phyloP scores from a whole-genome alignment of 2,329 filamentous ascomycete genomes.

The Monosporascus sp. region DNA sequence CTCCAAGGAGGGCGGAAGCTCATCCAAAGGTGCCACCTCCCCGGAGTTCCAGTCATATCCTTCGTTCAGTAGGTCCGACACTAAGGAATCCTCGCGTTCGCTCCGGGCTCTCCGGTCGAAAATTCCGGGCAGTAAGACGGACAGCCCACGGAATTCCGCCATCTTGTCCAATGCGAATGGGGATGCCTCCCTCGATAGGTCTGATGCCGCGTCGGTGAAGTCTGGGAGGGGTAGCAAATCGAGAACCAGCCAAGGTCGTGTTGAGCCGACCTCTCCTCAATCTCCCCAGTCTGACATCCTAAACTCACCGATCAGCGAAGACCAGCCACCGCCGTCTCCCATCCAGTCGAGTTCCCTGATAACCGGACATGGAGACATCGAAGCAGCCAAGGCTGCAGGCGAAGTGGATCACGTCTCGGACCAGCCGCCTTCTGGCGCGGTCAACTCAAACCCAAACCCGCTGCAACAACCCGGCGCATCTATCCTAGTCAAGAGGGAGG shows the following conservation, averaged over 20 bases:
- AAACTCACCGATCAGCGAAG: constrained; percentile 40
- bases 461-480: constrained; percentile 73
- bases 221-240: constrained; percentile 60
- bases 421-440: constrained; percentile 67
- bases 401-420: constrained; percentile 96
- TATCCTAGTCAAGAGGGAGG: constrained; percentile 79
- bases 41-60: constrained; percentile 73
- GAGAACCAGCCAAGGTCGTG: constrained; percentile 34
- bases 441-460: constrained; percentile 50
- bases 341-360: constrained; percentile 72
- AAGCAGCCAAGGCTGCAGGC: constrained; percentile 74
- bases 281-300: constrained; percentile 36
- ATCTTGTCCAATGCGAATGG: constrained; percentile 58
- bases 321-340: constrained; percentile 74
- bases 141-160: constrained; percentile 76
- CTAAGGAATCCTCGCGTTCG: constrained; percentile 84
- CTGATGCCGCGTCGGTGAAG: constrained; percentile 69
- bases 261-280: constrained; percentile 36
- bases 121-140: constrained; percentile 71
- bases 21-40: constrained; percentile 43
- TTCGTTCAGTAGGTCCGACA: constrained; percentile 88
- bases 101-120: constrained; percentile 83
- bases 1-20: constrained; percentile 53
- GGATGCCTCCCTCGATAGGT: constrained; percentile 55
- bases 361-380: constrained; percentile 69